Base-by-base conservation (phyloP, 768 basidiomycete genomes). In the Collybia sp. region DNA sequence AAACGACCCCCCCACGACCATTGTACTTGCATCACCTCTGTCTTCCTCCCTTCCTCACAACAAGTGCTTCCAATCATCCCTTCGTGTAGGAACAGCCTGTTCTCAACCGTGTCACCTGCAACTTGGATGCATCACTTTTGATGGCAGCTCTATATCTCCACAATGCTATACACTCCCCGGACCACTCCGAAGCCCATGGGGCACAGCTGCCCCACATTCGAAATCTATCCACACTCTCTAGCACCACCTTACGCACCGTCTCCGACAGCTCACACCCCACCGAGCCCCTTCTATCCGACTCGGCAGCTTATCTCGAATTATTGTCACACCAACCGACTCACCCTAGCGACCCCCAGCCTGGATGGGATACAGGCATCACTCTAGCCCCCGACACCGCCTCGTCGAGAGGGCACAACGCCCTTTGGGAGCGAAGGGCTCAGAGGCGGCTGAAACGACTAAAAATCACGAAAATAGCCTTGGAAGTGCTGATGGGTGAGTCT, bases 81-180 rank as follows among this genome's bases (percentile, higher is more conserved):
- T 25, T 25, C 8, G 25, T 25, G 25, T 25, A 25, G 8, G 8
- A 25, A 25, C 25, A 25, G 8, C 25, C 25, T 25, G 8, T 25
- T 25, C 25, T 25, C 25, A 8, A 8, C 25, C 25, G 25, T 25
- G 25, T n/a, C n/a, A n/a, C n/a, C n/a, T n/a, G n/a, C n/a, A n/a
- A 25, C 25, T 25, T 25, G 25, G 48, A 47, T 42, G 16, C 40
- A n/a, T 47, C 33, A 34, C 30, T 40, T 51, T 41, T 55, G 46
- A 85, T 85, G 83, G 75, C 80, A 45, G 79, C 77, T 43, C 59
- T 82, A 43, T 73, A 76, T 58, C 71, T 82, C 42, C 81, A 83
- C 61, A 74, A 79, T 54, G 67, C 74, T 30, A 56, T 79, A 45
- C 75, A 76, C 60, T 50, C 68, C 40, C 61, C 68, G 30, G 71